Percentiles rank a stretch among this genome's conserved stretches.
phyloP scores from a whole-genome alignment of 163 green algal species.

The Volvox carteri region DNA sequence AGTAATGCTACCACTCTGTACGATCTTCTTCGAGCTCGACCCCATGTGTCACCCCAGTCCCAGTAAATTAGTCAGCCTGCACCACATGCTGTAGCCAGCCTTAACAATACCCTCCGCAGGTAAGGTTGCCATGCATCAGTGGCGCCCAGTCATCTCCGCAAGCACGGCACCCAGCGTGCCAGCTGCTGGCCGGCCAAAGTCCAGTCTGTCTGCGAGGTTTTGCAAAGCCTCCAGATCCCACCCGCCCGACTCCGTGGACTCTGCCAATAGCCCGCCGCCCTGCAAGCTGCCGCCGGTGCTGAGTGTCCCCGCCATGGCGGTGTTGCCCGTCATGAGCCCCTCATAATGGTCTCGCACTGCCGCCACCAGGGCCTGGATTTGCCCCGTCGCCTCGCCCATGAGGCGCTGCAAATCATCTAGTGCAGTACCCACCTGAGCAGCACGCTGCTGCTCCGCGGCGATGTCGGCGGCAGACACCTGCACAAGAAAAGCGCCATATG shows the following conservation, averaged over 20 bases:
- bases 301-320: not conserved
- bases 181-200: conserved; percentile 19
- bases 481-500: too few species aligned
- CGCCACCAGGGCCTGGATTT: conserved; percentile 17
- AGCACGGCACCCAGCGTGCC: conserved; percentile 42
- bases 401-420: conserved; percentile 48
- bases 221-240: conserved; percentile 49
- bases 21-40: too few species aligned
- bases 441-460: conserved; percentile 27
- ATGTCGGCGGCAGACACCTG: conserved; percentile 16
- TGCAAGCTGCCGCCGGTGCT: not conserved
- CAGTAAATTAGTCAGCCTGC: conserved; percentile 16
- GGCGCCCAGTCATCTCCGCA: conserved; percentile 25
- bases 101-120: not conserved
- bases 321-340: not conserved
- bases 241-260: conserved; percentile 4
- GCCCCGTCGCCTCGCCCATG: conserved; percentile 15
- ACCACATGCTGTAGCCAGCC: not conserved
- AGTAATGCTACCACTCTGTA: too few species aligned
- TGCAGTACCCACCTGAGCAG: not conserved
- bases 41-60: too few species aligned
- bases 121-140: not conserved
- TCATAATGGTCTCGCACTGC: conserved; percentile 20
- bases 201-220: conserved; percentile 55
- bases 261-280: not conserved